Conservation (phyloP, 2,329 filamentous ascomycete genomes). For the Pseudopithomyces maydicus region DNA sequence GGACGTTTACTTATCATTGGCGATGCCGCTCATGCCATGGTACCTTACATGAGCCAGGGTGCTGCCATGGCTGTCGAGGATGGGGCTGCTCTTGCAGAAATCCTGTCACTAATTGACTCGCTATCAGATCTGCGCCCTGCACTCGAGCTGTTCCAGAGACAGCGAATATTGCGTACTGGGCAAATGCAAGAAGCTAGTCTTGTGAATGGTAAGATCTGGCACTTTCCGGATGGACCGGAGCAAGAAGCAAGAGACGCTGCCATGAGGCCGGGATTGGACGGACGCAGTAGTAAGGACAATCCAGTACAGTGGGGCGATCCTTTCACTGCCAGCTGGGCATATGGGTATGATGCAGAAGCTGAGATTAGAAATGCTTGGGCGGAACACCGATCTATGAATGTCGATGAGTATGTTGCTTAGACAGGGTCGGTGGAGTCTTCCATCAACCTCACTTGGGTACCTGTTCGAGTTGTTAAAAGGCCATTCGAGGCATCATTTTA, state of each 20-base stretch:
- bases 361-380: slow-evolving; percentile 36
- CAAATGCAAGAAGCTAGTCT: slow-evolving; percentile 18
- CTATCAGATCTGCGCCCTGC: slow-evolving; percentile 34
- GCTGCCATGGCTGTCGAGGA: slow-evolving; percentile 71
- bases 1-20: slow-evolving; percentile 23
- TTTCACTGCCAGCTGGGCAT: slow-evolving; percentile 52
- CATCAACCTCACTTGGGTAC: too few relatives aligned
- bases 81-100: slow-evolving; percentile 63
- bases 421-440: too few relatives aligned
- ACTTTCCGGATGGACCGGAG: slow-evolving; percentile 29
- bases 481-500: too few relatives aligned
- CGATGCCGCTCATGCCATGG: slow-evolving; percentile 28
- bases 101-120: slow-evolving; percentile 31
- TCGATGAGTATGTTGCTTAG: too few relatives aligned
- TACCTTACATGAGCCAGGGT: slow-evolving; percentile 39
- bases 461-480: too few relatives aligned
- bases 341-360: slow-evolving; percentile 51
- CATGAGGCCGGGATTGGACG: slow-evolving; percentile 40
- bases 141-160: slow-evolving; percentile 47
- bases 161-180: slow-evolving; percentile 19
- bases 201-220: slow-evolving; percentile 55
- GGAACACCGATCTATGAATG: neutral
- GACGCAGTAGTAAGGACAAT: slow-evolving; percentile 46
- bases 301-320: slow-evolving; percentile 57
- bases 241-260: slow-evolving; percentile 17